phyloP scores from a whole-genome alignment of 2,329 filamentous ascomycete genomes.

The Septoria petroselini region DNA sequence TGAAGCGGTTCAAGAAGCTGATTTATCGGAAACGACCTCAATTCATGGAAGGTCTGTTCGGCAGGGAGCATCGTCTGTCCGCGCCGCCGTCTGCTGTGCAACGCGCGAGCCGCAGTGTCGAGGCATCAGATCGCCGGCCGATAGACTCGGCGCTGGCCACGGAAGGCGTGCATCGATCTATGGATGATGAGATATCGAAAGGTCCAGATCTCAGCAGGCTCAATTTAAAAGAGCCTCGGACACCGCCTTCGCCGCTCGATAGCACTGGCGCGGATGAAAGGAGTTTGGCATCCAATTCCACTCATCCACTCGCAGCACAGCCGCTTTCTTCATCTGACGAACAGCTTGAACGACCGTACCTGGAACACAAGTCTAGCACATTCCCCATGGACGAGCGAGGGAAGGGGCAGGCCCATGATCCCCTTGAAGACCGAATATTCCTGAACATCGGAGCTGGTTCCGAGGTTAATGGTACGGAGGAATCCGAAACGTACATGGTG shows the following conservation, averaged over 20 bases:
- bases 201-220: slow-evolving; percentile 8
- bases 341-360: slow-evolving; percentile 10
- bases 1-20: slow-evolving; percentile 79
- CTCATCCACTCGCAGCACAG: slow-evolving; percentile 10
- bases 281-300: slow-evolving; percentile 6
- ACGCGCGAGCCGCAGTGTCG: slow-evolving; percentile 42
- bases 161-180: slow-evolving; percentile 53
- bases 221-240: slow-evolving; percentile 3
- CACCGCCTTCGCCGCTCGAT: slow-evolving; percentile 8
- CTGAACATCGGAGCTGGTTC: slow-evolving; percentile 71
- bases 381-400: slow-evolving; percentile 39
- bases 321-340: slow-evolving; percentile 12
- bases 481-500: slow-evolving; percentile 32
- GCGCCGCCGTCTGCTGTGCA: slow-evolving; percentile 47
- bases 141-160: slow-evolving; percentile 51
- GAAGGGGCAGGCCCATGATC: slow-evolving; percentile 63
- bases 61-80: slow-evolving; percentile 56
- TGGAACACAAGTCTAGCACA: slow-evolving; percentile 30
- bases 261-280: slow-evolving; percentile 1
- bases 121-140: slow-evolving; percentile 51
- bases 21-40: slow-evolving; percentile 57
- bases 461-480: slow-evolving; percentile 40
- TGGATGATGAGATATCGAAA: slow-evolving; percentile 30
- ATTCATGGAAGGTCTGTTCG: slow-evolving; percentile 59
- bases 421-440: slow-evolving; percentile 63